Percentiles rank a stretch among this genome's conserved stretches.
These are phyloP conservation scores for Patellifolia procumbens DNA, from an alignment of 179 eudicot species.

Conservation along the genomic window DNA sequence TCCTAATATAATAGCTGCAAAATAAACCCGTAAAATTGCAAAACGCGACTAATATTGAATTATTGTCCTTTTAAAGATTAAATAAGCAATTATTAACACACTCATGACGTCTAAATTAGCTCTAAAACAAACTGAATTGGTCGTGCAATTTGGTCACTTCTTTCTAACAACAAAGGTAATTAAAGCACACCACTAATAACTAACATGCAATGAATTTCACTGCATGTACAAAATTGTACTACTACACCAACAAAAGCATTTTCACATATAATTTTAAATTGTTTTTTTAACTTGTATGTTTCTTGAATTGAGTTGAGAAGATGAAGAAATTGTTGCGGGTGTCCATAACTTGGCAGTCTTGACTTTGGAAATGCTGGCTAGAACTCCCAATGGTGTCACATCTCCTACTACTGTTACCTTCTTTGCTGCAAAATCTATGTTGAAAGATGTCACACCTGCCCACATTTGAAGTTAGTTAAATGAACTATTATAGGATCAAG, in stretches of 20 bases:
- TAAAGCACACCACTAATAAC: background rate
- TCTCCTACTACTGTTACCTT: conserved; percentile 78
- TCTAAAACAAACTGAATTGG: no score
- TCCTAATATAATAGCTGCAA: no score
- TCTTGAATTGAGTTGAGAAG: conserved; percentile 15
- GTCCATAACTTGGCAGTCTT: conserved; percentile 84
- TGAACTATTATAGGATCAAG: no score
- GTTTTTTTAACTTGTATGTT: conserved; percentile 6
- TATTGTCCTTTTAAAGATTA: no score
- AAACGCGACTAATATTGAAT: no score
- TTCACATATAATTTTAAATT: background rate
- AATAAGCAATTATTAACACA: no score
- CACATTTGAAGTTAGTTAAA: background rate
- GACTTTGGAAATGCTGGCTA: conserved; percentile 78
- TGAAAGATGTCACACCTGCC: conserved; percentile 83
- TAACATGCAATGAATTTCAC: background rate
- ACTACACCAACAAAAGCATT: background rate
- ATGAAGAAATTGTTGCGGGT: conserved; percentile 37
- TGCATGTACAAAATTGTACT: background rate
- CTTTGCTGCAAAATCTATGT: conserved; percentile 68
- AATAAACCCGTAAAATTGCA: no score
- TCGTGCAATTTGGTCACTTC: background rate
- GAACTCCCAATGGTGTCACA: conserved; percentile 66
- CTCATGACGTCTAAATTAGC: no score
- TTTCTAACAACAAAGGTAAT: no score